Evolutionary conservation across 2,329 filamentous ascomycete genomes (phyloP), one percentile per base, ranked within the genome.

Genomic region (Microcera coccophila): DNA sequence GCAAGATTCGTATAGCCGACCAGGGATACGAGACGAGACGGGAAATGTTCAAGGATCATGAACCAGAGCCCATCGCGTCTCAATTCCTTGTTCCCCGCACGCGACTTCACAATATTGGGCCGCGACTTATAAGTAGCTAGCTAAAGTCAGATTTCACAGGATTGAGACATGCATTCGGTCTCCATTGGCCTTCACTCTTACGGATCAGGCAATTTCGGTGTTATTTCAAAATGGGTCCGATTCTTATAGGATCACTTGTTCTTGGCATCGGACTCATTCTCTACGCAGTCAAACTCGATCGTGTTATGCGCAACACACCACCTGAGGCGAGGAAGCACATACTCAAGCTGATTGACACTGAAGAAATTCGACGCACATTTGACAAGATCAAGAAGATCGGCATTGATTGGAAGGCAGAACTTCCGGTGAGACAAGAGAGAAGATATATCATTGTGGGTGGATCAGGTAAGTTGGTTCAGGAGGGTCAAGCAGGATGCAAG

Each of bases 401-500:
- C 1, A 54, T 71, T 16, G 62, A 71, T 41, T 71, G 67, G 45
- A 52, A 49, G 5, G 58, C 62, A 21, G 60, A 63, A 28, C 48
- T 73, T 15, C 71, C 71, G 4, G 66, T 63, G 2, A 64, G 59
- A 42, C 50, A 68, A 36, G 60, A 68, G 11, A 64, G 71, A 33
- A 63, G 69, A 20, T 74, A 73, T 48, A 50, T 74, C 24, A 61
- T 74, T 4, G 69, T 71, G 4, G 71, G 72, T 12, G 72, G 71
- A 11, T 72, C 69, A n/a, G 71, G 70, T 70, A 40, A 56, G 66
- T 26, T 26, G 12, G 22, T 26, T 26, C 12, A 12, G 7, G 7
- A 26, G 22, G 22, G 22, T 26, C n/a, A n/a, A n/a, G n/a, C n/a
- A n/a, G n/a, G n/a, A n/a, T n/a, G n/a, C n/a, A n/a, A n/a, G n/a